Conservation (phyloP, 2,329 filamentous ascomycete genomes). For the Penicillium crustosum region DNA sequence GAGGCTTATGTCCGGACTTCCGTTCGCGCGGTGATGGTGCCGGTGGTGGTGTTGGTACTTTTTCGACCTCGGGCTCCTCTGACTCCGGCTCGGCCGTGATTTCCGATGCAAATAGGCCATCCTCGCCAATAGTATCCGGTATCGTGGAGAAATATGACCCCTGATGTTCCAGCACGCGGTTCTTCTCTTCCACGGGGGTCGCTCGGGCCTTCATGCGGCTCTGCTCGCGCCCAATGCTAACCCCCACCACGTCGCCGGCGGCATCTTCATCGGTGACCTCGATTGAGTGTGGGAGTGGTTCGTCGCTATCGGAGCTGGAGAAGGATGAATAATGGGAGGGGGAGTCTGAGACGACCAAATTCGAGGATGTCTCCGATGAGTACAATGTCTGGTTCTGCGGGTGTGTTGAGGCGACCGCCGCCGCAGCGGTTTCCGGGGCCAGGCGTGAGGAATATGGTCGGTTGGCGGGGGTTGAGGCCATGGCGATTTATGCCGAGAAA, state of each 20-base stretch:
- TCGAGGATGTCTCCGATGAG: conserved; percentile 24
- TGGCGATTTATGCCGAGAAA: neutral
- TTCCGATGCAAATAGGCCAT: conserved; percentile 32
- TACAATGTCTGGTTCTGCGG: conserved; percentile 15
- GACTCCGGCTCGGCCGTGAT: conserved; percentile 38
- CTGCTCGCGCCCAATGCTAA: conserved; percentile 60
- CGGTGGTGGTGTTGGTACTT: neutral
- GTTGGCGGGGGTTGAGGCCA: conserved; percentile 2
- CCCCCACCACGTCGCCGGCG: conserved; percentile 51
- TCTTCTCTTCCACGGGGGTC: conserved; percentile 60
- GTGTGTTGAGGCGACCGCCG: neutral
- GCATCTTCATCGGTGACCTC: conserved; percentile 35
- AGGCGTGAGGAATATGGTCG: neutral
- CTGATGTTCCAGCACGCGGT: conserved; percentile 53
- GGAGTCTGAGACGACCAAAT: conserved; percentile 19
- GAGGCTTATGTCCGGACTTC: conserved; percentile 5
- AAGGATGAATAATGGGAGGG: conserved; percentile 24
- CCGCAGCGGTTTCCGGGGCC: neutral
- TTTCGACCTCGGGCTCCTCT: conserved; percentile 9
- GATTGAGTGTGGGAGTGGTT: conserved; percentile 14
- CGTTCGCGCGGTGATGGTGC: neutral
- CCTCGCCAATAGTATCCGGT: conserved; percentile 34
- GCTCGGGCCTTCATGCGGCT: conserved; percentile 56
- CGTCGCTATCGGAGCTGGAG: conserved; percentile 38
- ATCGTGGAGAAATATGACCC: conserved; percentile 50